Base-by-base conservation (phyloP, 2,329 filamentous ascomycete species). In the Alternaria gaisen region DNA sequence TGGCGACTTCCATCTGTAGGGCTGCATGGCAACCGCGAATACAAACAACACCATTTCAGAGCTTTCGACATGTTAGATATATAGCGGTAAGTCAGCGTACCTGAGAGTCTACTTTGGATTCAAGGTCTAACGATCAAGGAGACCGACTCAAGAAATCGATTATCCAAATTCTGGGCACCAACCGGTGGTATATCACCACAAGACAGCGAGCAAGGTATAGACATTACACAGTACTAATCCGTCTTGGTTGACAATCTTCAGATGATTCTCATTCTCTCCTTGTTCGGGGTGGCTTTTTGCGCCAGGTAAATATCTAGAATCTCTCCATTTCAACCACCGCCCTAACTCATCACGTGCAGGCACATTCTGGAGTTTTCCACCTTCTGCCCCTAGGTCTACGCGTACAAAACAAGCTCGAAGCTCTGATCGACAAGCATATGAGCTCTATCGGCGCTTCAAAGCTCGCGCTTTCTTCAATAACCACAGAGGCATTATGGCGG, bases 281-380 rank as follows among this genome's bases (percentile, higher is more conserved):
- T 1, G 53, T 83, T 24, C 74, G 80, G 40, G 81, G 77, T 32
- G 83, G 83, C 42, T 84, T 81, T 61, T 65, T 84, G 9, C 79
- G 83, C 43, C 80, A 81, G 67, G 77, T 79, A 73, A 16, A 52
- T 28, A 28, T 11, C 9, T 12, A n/a, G 12, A 8, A 11, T 10
- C 18, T 14, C 9, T 18, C n/a, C 28, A 20, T 16, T 18, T 51
- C n/a, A 24, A 18, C 14, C 11, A 62, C 28, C 18, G 40, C 30
- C 22, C 22, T 26, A 18, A 26, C 66, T 73, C 32, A 77, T 71
- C 67, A 72, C 61, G 60, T 71, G 59, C 71, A 93, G 88, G 90
- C 93, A 20, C 91, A 97, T 75, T 88, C 94, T 8, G 95, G 95
- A 28, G 88, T 98, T 36, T 99, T 97, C 71, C 95, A 99, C 73